Evolutionary conservation across 441 rosid species (phyloP).

Genomic region (Adansonia madagascariensis): DNA sequence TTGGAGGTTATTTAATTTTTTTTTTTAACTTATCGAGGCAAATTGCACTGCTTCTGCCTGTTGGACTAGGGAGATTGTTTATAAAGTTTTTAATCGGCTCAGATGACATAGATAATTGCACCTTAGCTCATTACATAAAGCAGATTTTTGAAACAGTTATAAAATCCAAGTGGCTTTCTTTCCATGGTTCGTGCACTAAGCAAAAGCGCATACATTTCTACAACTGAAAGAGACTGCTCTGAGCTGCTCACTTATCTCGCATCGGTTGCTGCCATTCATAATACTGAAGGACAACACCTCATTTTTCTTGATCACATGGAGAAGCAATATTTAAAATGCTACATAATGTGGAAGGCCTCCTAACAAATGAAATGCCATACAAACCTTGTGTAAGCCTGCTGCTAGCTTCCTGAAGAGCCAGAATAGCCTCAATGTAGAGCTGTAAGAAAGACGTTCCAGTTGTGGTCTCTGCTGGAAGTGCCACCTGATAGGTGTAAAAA

Average conservation of each 20-base stretch:
- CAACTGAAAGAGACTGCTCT: neutral
- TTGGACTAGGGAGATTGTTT: slow-evolving; percentile 2
- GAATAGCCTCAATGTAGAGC: slow-evolving; percentile 73
- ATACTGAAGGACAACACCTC: slow-evolving; percentile 6
- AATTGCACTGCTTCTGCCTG: neutral
- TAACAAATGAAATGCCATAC: slow-evolving; percentile 23
- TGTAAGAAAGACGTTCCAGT: slow-evolving; percentile 87
- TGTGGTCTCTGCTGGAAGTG: slow-evolving; percentile 91
- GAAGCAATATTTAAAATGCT: neutral
- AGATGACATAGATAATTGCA: neutral
- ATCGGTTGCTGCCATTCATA: neutral
- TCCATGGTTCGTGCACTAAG: neutral
- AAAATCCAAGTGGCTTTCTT: neutral
- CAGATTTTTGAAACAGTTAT: neutral
- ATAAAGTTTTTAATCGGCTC: slow-evolving; percentile 3
- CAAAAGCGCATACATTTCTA: neutral
- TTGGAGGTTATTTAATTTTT: neutral
- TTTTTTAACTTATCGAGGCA: neutral
- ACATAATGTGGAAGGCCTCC: slow-evolving; percentile 1
- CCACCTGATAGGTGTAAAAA: slow-evolving; percentile 57
- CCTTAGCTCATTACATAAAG: neutral
- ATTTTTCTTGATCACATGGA: slow-evolving; percentile 1
- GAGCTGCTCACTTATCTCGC: neutral
- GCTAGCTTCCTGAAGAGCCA: slow-evolving; percentile 94
- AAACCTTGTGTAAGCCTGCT: slow-evolving; percentile 61